A percentile compares a stretch with the other conserved stretches of the same genome.
Conservation (phyloP, 116 monocot genomes). For the Iris pallida region DNA sequence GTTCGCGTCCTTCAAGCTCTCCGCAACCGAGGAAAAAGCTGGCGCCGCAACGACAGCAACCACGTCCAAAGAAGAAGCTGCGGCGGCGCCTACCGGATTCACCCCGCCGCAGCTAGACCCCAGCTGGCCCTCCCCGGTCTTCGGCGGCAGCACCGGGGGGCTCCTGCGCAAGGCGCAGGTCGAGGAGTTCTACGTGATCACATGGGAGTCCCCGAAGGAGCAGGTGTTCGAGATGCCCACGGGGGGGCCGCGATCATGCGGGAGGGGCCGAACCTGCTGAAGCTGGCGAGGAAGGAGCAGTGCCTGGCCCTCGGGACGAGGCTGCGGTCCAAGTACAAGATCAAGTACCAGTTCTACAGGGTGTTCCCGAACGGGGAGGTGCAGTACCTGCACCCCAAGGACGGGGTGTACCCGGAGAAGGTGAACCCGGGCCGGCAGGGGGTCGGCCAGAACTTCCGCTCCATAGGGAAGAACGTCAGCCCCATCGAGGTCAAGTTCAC, state of each 20-base stretch:
- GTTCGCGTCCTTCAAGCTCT: too few relatives aligned
- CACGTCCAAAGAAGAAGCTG: too few relatives aligned
- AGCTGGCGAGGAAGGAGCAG: conserved; percentile 95
- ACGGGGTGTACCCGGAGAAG: conserved; percentile 96
- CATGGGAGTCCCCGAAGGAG: conserved; percentile 95
- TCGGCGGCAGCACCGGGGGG: conserved; percentile 90
- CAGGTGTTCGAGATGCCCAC: conserved; percentile 98
- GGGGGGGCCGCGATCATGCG: conserved; percentile 95
- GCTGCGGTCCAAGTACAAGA: conserved; percentile 95
- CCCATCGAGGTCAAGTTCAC: conserved; percentile 97
- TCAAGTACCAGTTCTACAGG: conserved; percentile 92
- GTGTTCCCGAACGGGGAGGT: conserved; percentile 98
- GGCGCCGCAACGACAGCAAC: too few relatives aligned
- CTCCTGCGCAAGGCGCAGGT: conserved; percentile 91
- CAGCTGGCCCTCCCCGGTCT: conserved; percentile 84
- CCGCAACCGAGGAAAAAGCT: too few relatives aligned
- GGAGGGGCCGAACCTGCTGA: conserved; percentile 87
- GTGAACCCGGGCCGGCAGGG: conserved; percentile 85
- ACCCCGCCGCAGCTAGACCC: too few relatives aligned
- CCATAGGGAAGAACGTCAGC: conserved; percentile 86
- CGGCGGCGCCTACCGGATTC: too few relatives aligned
- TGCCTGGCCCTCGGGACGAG: conserved; percentile 88
- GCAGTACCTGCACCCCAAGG: conserved; percentile 97
- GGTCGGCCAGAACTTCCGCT: conserved; percentile 65
- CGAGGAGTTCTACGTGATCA: conserved; percentile 95